These are phyloP conservation scores for Capsicum rhomboideum DNA, from an alignment of 257 asterid species.

Conservation along the genomic window DNA sequence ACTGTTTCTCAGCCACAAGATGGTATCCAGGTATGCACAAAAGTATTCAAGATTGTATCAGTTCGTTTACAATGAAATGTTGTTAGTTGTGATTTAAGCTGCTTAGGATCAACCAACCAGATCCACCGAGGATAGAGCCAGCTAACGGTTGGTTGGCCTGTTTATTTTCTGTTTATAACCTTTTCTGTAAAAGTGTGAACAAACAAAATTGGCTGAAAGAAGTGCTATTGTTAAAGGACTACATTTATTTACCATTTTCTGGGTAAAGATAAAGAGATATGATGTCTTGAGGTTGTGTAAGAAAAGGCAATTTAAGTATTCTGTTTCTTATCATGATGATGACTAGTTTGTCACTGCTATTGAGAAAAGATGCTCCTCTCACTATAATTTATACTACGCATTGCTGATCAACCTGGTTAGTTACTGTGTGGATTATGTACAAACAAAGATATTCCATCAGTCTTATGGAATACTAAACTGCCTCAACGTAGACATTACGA, in stretches of 20 bases:
- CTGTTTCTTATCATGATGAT: neutral
- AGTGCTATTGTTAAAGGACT: neutral
- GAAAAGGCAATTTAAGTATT: neutral
- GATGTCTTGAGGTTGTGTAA: neutral
- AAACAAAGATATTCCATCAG: neutral
- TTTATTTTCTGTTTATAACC: neutral
- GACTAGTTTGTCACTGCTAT: neutral
- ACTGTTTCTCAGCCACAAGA: slow-evolving; percentile 94
- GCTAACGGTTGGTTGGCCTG: neutral
- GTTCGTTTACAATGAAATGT: neutral
- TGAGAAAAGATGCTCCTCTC: neutral
- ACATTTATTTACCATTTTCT: neutral
- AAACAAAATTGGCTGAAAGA: neutral
- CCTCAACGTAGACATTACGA: neutral
- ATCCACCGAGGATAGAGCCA: neutral
- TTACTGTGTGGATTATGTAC: neutral
- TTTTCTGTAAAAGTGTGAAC: neutral
- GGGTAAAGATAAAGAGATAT: neutral
- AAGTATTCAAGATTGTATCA: neutral
- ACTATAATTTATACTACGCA: neutral
- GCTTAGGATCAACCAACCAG: neutral
- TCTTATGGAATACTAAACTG: neutral
- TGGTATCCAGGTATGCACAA: slow-evolving; percentile 76
- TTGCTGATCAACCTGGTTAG: neutral
- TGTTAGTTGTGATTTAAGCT: neutral